Conservation (phyloP, 345 rosid genomes). For the Nasturtium officinale region DNA sequence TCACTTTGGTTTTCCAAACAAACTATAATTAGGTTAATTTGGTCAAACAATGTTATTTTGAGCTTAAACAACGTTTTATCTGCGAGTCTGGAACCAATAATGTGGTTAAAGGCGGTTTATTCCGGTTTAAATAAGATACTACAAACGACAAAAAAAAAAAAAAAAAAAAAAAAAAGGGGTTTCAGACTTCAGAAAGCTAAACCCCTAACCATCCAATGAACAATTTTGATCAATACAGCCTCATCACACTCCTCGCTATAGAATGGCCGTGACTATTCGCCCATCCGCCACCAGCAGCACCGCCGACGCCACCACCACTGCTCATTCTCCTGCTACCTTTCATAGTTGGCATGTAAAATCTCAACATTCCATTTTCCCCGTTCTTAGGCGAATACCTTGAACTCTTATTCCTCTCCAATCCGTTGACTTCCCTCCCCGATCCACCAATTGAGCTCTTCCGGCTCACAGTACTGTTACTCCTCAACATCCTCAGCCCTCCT, state of each 20-base stretch:
- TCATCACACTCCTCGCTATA: constrained; percentile 77
- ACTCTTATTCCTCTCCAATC: constrained; percentile 76
- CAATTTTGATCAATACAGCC: constrained; percentile 67
- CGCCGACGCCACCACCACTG: constrained; percentile 41
- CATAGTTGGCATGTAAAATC: constrained; percentile 78
- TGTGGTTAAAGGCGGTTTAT: constrained; percentile 38
- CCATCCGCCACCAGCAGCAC: constrained; percentile 45
- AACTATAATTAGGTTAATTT: not conserved
- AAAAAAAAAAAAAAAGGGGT: not conserved
- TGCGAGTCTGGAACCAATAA: not conserved
- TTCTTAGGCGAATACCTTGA: constrained; percentile 78
- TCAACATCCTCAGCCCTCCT: constrained; percentile 61
- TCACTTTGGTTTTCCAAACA: not conserved
- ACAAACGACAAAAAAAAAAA: no score
- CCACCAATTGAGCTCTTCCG: constrained; percentile 77
- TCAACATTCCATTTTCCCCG: constrained; percentile 73
- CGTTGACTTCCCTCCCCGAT: constrained; percentile 55
- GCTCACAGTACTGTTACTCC: constrained; percentile 98
- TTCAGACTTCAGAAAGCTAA: constrained; percentile 30
- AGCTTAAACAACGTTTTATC: not conserved
- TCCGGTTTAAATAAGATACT: constrained; percentile 36
- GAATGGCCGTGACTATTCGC: constrained; percentile 81
- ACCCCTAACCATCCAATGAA: constrained; percentile 38
- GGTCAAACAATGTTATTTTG: not conserved
- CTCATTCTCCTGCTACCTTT: constrained; percentile 55